phyloP scores from a whole-genome alignment of 2,329 filamentous ascomycete genomes.

The Fusarium liriodendri region DNA sequence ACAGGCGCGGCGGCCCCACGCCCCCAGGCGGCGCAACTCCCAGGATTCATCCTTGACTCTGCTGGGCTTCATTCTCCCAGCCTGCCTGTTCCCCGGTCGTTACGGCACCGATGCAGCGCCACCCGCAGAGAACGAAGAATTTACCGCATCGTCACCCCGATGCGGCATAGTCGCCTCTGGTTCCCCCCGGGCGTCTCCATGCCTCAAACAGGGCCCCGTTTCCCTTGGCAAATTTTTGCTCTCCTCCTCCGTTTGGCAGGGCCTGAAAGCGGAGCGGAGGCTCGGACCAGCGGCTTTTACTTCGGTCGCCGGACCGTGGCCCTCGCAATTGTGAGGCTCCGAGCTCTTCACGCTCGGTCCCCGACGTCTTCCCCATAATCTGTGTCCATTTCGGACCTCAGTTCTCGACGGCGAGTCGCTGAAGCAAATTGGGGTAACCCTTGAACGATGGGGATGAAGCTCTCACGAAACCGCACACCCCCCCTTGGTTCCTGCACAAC shows the following conservation, averaged over 20 bases:
- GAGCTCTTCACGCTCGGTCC: slow-evolving; percentile 39
- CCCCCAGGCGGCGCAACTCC: slow-evolving; percentile 5
- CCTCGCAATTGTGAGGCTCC: slow-evolving; percentile 41
- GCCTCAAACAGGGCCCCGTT: slow-evolving; percentile 33
- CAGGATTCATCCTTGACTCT: slow-evolving; percentile 13
- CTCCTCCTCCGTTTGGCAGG: slow-evolving; percentile 3
- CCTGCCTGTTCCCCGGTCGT: slow-evolving; percentile 32
- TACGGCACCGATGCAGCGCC: slow-evolving; percentile 27
- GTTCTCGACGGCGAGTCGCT: slow-evolving; percentile 18
- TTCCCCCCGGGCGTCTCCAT: slow-evolving; percentile 30
- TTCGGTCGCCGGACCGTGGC: slow-evolving; percentile 41
- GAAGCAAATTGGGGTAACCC: slow-evolving; percentile 34
- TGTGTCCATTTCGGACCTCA: slow-evolving; percentile 13
- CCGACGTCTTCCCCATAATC: slow-evolving; percentile 30
- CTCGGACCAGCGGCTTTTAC: slow-evolving; percentile 45
- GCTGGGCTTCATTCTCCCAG: slow-evolving; percentile 26
- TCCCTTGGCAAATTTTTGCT: slow-evolving; percentile 29
- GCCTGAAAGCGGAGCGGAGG: slow-evolving; percentile 5
- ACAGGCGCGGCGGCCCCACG: slow-evolving; percentile 23
- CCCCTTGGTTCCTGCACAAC: slow-evolving; percentile 22
- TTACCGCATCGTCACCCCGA: slow-evolving; percentile 40
- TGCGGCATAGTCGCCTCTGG: slow-evolving; percentile 32
- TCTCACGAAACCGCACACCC: slow-evolving; percentile 29
- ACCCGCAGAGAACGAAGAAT: slow-evolving; percentile 37
- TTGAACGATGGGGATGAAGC: slow-evolving; percentile 32